A percentile compares a stretch with the other conserved stretches of the same genome.
Evolutionary conservation across 2,329 filamentous ascomycete species (phyloP).

Genomic region (Grosmannia huntii): DNA sequence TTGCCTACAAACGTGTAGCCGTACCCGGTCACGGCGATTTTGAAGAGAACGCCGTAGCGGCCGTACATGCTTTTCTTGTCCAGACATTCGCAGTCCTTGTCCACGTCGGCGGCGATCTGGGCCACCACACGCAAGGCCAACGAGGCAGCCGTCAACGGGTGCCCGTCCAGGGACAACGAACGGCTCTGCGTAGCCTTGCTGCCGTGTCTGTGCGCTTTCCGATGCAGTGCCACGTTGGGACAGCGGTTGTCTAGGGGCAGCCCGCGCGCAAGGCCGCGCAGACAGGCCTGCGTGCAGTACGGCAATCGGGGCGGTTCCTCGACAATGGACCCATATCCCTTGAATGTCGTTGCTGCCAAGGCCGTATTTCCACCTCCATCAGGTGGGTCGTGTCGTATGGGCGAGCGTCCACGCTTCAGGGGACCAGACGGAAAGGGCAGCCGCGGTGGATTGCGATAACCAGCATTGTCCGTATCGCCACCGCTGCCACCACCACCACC

Average conservation of each 20-base stretch:
- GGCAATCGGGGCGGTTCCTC: neutral
- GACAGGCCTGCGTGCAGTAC: conserved; percentile 6
- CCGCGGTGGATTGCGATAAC: no score
- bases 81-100: neutral
- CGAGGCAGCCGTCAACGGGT: neutral
- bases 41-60: conserved; percentile 3
- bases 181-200: no score
- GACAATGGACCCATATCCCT: neutral
- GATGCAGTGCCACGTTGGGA: neutral
- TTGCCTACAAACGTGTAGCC: conserved; percentile 3
- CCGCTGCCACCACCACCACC: no score
- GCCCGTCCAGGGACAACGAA: neutral
- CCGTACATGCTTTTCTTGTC: neutral
- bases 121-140: neutral
- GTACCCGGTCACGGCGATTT: neutral
- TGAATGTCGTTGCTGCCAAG: no score
- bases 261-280: neutral
- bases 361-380: no score
- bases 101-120: neutral
- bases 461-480: no score
- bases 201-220: no score
- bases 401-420: no score
- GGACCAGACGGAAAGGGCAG: no score
- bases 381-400: no score
- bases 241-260: conserved; percentile 1